A percentile compares a stretch with the other conserved stretches of the same genome.
Conservation (phyloP, 164 flowering plant genomes). For the Tetracentron sinense region DNA sequence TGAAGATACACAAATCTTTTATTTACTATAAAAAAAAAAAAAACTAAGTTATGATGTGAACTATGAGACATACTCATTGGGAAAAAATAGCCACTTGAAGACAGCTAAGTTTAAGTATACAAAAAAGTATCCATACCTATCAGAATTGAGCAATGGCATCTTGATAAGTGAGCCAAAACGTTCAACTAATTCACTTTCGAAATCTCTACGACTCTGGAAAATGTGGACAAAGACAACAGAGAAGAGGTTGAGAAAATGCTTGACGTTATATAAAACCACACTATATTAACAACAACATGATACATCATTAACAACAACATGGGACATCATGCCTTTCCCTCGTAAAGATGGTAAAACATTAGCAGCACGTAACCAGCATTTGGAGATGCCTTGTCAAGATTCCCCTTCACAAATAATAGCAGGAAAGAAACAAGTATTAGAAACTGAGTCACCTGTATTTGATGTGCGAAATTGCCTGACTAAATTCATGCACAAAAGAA, state of each 20-base stretch:
- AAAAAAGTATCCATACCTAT: constrained; percentile 50
- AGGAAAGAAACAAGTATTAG: neutral
- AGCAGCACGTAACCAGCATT: constrained; percentile 93
- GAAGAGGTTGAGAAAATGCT: constrained; percentile 1
- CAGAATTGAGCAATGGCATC: constrained; percentile 82
- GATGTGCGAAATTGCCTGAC: no score
- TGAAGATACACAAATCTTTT: no score
- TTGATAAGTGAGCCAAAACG: constrained; percentile 89
- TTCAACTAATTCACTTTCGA: constrained; percentile 71
- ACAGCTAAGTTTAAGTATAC: neutral
- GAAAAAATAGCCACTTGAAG: no score
- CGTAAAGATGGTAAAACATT: constrained; percentile 93
- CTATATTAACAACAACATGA: neutral
- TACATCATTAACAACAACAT: no score
- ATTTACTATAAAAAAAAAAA: no score
- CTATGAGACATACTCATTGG: no score
- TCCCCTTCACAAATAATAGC: constrained; percentile 55
- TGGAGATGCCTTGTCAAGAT: constrained; percentile 86
- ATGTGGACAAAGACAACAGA: neutral
- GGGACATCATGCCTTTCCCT: constrained; percentile 84
- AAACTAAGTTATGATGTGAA: no score
- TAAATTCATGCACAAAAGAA: no score
- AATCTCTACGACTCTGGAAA: constrained; percentile 69
- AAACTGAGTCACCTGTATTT: neutral
- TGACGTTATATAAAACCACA: neutral